Base-by-base conservation (phyloP, 495 filamentous ascomycete genomes). In the Aspergillus cavernicola region DNA sequence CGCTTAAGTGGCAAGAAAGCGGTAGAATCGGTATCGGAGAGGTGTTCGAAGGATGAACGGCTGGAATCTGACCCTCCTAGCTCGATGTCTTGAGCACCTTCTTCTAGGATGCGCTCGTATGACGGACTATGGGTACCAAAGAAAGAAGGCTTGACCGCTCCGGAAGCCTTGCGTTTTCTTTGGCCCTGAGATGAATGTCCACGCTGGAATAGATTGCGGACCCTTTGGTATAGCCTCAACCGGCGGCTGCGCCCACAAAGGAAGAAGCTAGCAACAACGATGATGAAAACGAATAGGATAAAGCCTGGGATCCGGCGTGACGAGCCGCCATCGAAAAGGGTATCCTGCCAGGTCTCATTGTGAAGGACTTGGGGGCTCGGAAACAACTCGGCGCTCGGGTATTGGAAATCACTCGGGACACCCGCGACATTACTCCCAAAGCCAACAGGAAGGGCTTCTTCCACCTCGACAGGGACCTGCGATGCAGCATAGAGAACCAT, bases 401-500 rank as follows among this genome's bases (percentile, higher is more conserved):
- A 84, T 64, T 97, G 88, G 63, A 96, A 98, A 62, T 95, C 89
- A 1, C 68, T 45, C 3, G 91, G 88, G 4, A 88, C 73, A 6
- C 76, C 80, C 11, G 76, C 71, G 46, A 72, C 63, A 62, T 99
- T 97, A 72, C 80, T 87, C 36, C 93, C 93, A 63, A 97, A 97
- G 1, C 93, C 93, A 8, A 99, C 95, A 0, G 89, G 87, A 6
- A 88, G 73, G 6, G 73, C 67, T 42, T 84, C 76, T 24, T 78
- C 70, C 2, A 72, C 69, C 10, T 77, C 71, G 0, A 87, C 77
- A 0, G 87, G 85, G 13, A 97, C 78, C 66, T 97, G 89, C 6
- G 89, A 91, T 6, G 93, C 84, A 0, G 92, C 93, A 59, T 97
- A 99, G 18, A 99, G 81, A n/a, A 97, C 85, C 77, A 97, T 97